These are phyloP conservation scores for Flaveria brownii DNA, from an alignment of 129 eudicot species.

Conservation along the genomic window DNA sequence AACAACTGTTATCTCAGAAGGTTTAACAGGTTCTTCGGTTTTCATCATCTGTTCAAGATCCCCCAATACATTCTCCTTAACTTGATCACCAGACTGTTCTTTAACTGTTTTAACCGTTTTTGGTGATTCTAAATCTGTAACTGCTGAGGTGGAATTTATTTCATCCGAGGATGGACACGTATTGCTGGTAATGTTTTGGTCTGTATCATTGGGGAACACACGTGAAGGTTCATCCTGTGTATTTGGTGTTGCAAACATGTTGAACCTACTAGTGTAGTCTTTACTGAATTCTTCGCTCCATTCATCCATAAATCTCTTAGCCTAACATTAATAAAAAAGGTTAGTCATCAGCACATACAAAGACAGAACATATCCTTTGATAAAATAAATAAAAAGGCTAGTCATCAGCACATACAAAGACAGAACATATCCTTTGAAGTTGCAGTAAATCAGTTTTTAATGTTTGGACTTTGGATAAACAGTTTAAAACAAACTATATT, in stretches of 20 bases:
- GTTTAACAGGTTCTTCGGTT: constrained; percentile 13
- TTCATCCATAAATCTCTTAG: constrained; percentile 48
- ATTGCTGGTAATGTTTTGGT: neutral
- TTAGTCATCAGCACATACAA: neutral
- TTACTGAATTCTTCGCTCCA: constrained; percentile 59
- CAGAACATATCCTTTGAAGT: neutral
- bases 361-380: neutral
- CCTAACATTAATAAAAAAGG: constrained; percentile 31
- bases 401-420: neutral
- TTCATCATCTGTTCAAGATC: constrained; percentile 23
- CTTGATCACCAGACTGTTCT: constrained; percentile 23
- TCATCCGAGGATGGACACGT: neutral
- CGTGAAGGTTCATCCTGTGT: neutral
- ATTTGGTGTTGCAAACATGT: neutral
- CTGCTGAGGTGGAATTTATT: constrained; percentile 24
- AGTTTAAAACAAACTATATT: too few species aligned
- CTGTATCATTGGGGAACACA: neutral
- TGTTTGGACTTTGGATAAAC: neutral
- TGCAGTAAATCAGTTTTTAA: neutral
- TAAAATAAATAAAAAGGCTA: constrained; percentile 2
- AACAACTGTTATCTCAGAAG: neutral
- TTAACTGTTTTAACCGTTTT: constrained; percentile 1
- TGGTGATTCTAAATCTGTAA: constrained; percentile 20
- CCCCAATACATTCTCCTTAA: constrained; percentile 17
- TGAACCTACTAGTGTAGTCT: constrained; percentile 36